Conservation (phyloP, 2,329 filamentous ascomycete species). For the Colletotrichum echinochloae region DNA sequence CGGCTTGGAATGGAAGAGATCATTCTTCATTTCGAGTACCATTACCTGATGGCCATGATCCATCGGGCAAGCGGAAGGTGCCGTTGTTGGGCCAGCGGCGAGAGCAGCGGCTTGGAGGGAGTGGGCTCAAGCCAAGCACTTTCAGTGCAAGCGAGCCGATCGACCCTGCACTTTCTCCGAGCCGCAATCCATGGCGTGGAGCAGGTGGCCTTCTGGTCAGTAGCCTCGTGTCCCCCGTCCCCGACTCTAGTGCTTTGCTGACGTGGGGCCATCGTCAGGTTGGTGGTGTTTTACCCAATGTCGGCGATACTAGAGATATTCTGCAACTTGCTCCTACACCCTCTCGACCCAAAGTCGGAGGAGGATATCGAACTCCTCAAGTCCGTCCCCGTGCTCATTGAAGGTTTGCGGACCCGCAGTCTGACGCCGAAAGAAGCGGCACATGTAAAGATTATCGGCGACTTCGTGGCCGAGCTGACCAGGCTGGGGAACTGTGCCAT, state of each 20-base stretch:
- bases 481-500: constrained; percentile 58
- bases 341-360: constrained; percentile 55
- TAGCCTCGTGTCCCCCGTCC: background rate
- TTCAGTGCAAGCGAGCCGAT: constrained; percentile 67
- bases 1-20: constrained; percentile 60
- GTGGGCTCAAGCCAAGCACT: constrained; percentile 65
- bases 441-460: constrained; percentile 55
- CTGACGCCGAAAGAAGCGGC: constrained; percentile 52
- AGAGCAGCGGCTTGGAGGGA: constrained; percentile 46
- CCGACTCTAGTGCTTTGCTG: background rate
- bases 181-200: constrained; percentile 56
- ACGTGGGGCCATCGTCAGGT: constrained; percentile 56
- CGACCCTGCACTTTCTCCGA: constrained; percentile 62
- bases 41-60: constrained; percentile 66
- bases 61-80: constrained; percentile 67
- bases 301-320: constrained; percentile 66
- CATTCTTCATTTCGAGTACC: constrained; percentile 65
- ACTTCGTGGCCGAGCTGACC: constrained; percentile 59
- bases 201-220: constrained; percentile 63
- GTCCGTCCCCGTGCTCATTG: constrained; percentile 57
- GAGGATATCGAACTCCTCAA: constrained; percentile 61
- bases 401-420: constrained; percentile 49
- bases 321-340: constrained; percentile 64
- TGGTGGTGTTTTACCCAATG: constrained; percentile 68
- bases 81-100: constrained; percentile 53